Conservation (phyloP, 192 early-diverging fungal species). For the Linnemannia exigua region DNA sequence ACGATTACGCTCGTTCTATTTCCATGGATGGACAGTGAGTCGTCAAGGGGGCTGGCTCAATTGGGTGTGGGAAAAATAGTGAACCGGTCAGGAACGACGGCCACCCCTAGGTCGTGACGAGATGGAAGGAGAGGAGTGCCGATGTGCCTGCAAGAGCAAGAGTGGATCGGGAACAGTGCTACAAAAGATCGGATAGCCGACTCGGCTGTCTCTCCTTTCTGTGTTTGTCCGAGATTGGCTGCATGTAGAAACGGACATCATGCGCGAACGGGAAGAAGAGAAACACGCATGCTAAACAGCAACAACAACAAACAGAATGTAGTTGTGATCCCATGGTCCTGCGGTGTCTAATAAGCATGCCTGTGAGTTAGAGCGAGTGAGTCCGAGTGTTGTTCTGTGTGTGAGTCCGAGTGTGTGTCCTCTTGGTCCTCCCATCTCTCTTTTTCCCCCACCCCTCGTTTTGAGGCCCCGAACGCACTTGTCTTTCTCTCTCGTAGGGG, state of each 20-base stretch:
- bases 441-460: conserved; percentile 7
- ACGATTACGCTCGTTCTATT: neutral
- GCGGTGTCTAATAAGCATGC: neutral
- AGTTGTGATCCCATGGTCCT: neutral
- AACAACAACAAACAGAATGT: neutral
- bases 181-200: neutral
- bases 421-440: too few species aligned
- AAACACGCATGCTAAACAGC: too few species aligned
- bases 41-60: too few species aligned
- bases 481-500: too few species aligned
- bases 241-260: neutral
- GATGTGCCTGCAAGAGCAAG: neutral
- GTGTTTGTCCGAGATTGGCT: neutral
- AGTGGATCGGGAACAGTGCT: neutral
- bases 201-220: neutral
- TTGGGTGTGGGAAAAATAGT: neutral
- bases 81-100: too few species aligned
- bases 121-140: neutral
- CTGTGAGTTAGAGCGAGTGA: neutral
- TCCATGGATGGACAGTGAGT: too few species aligned
- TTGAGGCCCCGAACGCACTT: conserved; percentile 7
- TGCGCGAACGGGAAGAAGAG: neutral
- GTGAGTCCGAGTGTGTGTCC: neutral
- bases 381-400: conserved; percentile 3
- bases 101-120: neutral